Conservation (phyloP, 352 stramenopile genomes). For the Globisporangium irregulare region DNA sequence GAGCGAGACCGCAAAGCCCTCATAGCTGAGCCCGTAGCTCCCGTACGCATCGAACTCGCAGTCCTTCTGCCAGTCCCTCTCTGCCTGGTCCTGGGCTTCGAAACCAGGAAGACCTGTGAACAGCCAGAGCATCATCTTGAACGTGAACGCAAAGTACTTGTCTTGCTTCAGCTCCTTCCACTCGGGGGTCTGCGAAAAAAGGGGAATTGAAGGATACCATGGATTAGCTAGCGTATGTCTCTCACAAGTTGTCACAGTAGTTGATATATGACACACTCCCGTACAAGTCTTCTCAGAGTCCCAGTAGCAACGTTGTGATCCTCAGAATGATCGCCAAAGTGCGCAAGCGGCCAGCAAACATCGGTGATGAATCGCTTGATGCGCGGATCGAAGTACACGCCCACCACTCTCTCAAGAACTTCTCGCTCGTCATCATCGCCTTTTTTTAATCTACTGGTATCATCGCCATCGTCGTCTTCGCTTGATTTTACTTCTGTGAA, state of each 20-base stretch:
- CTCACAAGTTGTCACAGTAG: neutral
- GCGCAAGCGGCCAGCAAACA: slow-evolving; percentile 45
- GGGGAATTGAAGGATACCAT: neutral
- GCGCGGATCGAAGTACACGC: slow-evolving; percentile 37
- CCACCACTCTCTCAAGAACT: slow-evolving; percentile 20
- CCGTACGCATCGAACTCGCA: slow-evolving; percentile 49
- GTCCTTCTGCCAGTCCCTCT: slow-evolving; percentile 47
- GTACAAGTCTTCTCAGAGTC: slow-evolving; percentile 1
- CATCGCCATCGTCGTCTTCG: neutral
- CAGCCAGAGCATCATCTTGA: slow-evolving; percentile 45
- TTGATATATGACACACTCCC: neutral
- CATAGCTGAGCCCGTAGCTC: slow-evolving; percentile 33
- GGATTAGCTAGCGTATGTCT: neutral
- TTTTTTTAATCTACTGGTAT: neutral
- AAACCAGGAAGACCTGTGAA: slow-evolving; percentile 44
- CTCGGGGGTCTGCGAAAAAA: slow-evolving; percentile 21
- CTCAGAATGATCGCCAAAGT: slow-evolving; percentile 24
- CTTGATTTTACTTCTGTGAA: neutral
- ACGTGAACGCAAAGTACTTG: slow-evolving; percentile 49
- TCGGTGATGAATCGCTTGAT: slow-evolving; percentile 41
- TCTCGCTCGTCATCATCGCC: neutral
- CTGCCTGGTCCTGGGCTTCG: slow-evolving; percentile 36
- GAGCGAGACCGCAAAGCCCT: slow-evolving; percentile 47
- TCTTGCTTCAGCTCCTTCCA: slow-evolving; percentile 37
- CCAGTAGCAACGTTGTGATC: neutral